Evolutionary conservation across 345 rosid genomes (phyloP).

Genomic region (Linum lewisii): DNA sequence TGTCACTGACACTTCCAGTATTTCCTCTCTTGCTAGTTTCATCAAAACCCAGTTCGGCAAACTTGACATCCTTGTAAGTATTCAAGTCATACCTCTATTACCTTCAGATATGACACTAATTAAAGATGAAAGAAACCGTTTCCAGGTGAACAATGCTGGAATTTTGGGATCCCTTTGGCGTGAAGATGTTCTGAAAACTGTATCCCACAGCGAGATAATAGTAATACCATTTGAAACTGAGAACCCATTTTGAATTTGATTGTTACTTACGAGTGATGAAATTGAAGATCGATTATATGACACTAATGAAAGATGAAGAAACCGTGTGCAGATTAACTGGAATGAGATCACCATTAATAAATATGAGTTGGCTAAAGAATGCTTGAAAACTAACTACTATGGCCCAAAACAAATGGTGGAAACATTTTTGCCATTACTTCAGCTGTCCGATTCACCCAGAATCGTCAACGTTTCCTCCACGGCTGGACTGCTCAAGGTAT

Average conservation of each 20-base stretch:
- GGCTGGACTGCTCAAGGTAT: neutral
- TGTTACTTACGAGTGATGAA: neutral
- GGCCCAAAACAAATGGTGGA: conserved; percentile 11
- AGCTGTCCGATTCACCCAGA: neutral
- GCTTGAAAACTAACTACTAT: conserved; percentile 15
- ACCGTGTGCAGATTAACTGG: neutral
- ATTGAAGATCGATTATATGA: neutral
- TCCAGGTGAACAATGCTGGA: conserved; percentile 1
- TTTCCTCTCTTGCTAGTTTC: conserved; percentile 29
- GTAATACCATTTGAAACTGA: neutral
- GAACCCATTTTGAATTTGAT: no score
- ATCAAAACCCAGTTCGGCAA: conserved; percentile 28
- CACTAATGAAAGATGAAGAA: no score
- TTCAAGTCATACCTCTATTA: neutral
- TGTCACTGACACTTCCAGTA: conserved; percentile 27
- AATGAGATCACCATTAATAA: neutral
- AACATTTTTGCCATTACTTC: neutral
- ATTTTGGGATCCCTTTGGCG: neutral
- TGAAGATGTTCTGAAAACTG: neutral
- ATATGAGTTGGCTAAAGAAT: conserved; percentile 9
- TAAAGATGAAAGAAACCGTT: neutral
- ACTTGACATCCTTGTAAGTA: conserved; percentile 37
- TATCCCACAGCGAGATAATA: neutral
- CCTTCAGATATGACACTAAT: neutral
- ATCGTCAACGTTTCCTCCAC: neutral